Evolutionary conservation across 2,329 filamentous ascomycete genomes (phyloP), one percentile per base, ranked within the genome.

Genomic region (Chaetomiaceae sp.): DNA sequence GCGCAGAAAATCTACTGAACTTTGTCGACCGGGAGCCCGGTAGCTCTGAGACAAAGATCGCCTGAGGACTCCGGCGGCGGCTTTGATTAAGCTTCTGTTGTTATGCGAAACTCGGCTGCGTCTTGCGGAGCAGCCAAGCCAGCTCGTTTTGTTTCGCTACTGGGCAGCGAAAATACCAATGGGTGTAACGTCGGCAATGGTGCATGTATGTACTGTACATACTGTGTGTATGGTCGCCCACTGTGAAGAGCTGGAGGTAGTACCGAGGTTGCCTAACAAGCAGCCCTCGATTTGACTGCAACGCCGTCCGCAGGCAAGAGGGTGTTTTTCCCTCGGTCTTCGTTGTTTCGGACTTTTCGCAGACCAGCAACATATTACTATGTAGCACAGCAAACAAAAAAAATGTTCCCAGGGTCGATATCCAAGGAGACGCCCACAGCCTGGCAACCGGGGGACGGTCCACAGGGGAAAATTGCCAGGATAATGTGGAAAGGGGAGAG

Each of bases 1-100:
- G 36, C 27, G 45, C 30, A 25, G 57, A 11, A 53, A 47, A 51
- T 49, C 45, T 32, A 21, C 11, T 25, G 21, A 21, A 8, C 44
- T 16, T 32, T 18, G 43, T 29, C 29, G 44, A 53, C 57, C 54
- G 38, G 58, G 57, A 53, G 47, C 44, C 44, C 40, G 54, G 45
- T 48, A 36, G 37, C 10, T 30, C 43, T 58, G 56, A 59, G 58
- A 59, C 58, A 44, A 40, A 23, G 55, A 58, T 62, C 50, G 44
- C 29, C 57, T 27, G 47, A 47, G 44, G 14, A 53, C 37, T 42
- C 29, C 11, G 25, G 46, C 10, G 23, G 32, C 27, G 9, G 25
- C 25, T 18, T 18, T 13, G 18, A 9, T 32, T 21, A 37, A 45
- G 25, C 30, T 50, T 27, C 23, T 18, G 46, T 13, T 25, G 2